Conservation (phyloP, 768 basidiomycete genomes). For the Pluteus cervinus region DNA sequence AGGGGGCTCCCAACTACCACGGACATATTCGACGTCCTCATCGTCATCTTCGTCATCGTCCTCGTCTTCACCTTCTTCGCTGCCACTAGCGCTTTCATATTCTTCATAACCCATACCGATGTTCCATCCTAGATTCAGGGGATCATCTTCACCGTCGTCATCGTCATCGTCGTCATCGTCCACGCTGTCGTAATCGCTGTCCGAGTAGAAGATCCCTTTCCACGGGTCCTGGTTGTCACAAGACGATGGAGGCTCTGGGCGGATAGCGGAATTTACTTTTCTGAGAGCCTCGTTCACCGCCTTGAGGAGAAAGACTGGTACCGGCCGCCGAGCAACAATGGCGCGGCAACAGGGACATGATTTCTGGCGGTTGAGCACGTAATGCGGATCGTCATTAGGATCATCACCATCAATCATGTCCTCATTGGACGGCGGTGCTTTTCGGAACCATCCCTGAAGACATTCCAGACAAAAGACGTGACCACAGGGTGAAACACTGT, state of each 20-base stretch:
- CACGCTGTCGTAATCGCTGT: slow-evolving; percentile 8
- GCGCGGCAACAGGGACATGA: slow-evolving; percentile 71
- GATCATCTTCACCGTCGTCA: slow-evolving; percentile 3
- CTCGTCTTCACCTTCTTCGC: slow-evolving; percentile 25
- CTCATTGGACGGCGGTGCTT: slow-evolving; percentile 44
- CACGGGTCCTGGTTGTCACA: slow-evolving; percentile 54
- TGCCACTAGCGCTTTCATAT: slow-evolving; percentile 24
- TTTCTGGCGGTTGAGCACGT: slow-evolving; percentile 55
- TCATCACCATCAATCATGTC: slow-evolving; percentile 32
- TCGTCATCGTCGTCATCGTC: slow-evolving; percentile 11
- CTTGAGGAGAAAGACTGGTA: slow-evolving; percentile 67
- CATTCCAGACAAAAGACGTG: slow-evolving; percentile 71
- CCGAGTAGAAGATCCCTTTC: slow-evolving; percentile 53
- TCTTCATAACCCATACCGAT: slow-evolving; percentile 19
- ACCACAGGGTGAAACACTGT: slow-evolving; percentile 68
- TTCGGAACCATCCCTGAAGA: slow-evolving; percentile 74
- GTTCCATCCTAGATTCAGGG: slow-evolving; percentile 2
- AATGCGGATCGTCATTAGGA: slow-evolving; percentile 31
- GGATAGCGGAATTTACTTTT: slow-evolving; percentile 29
- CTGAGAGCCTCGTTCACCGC: slow-evolving; percentile 43
- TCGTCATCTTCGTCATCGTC: slow-evolving; percentile 29
- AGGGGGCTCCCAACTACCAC: slow-evolving; percentile 58
- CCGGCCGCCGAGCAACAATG: slow-evolving; percentile 48
- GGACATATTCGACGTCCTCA: slow-evolving; percentile 22
- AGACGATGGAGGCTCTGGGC: slow-evolving; percentile 14